Evolutionary conservation across 805 yeast genomes (phyloP), one percentile per base, ranked within the genome.

Genomic region (Metschnikowia lunata): DNA sequence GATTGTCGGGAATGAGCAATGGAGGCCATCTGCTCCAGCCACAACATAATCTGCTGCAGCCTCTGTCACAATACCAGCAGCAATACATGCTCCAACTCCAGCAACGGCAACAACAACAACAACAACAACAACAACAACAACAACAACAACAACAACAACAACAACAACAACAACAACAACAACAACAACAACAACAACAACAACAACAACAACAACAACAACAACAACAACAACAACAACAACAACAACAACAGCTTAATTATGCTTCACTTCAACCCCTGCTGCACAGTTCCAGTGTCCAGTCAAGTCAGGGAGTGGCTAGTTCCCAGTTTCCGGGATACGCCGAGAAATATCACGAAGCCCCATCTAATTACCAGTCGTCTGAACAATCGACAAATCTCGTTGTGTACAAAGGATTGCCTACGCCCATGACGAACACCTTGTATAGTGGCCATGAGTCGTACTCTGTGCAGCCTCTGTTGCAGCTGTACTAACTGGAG

Each of bases 401-500:
- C 26, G 42, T 42, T 18, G 42, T 42, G 23, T 44, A 39, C 36
- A 32, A 27, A 8, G 36, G 41, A 7, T 45, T 40, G 39, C 43
- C 48, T 6, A 28, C 39, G 10, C 48, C 44, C 10, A 23, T 40
- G 39, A 26, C 38, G 7, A 40, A 26, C 38, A 36, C 12, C 9
- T 28, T 33, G 13, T 39, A 39, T 28, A 39, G 28, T 18, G 43
- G 43, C n/a, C 43, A 36, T 27, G 47, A 44, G 26, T 10, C 38
- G 28, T 44, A 30, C 35, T 11, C 46, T 11, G 40, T 42, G 30
- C 49, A 46, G 5, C 26, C 46, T 26, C 49, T 47, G 48, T 43
- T 44, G 48, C 46, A 41, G 34, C 50, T 45, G 46, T 42, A 43
- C 42, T 42, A 38, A 43, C 3, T 18, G 23, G 5, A n/a, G n/a